Base-by-base conservation (phyloP, 768 basidiomycete genomes). In the Russula brevipes region DNA sequence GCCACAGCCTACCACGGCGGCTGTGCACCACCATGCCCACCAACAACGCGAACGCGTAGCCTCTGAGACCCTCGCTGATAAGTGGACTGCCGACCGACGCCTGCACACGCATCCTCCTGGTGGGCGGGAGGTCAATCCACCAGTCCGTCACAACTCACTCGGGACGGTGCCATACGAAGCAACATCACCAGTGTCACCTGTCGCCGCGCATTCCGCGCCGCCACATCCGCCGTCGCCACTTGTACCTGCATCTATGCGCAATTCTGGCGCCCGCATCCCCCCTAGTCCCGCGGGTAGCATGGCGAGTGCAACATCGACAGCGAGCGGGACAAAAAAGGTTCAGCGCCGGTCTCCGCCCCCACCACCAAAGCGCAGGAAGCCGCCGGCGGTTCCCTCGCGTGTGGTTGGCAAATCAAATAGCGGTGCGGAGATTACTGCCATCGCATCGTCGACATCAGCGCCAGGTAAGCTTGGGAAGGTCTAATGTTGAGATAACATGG, bases 331-430 rank as follows among this genome's bases (percentile, higher is more conserved):
- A 33, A 57, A 54, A 36, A 57, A 58, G 41, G 42, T 46, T n/a
- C 54, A 67, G n/a, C 66, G 72, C 31, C 62, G 84, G 59, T 76
- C 80, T 4, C 81, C 88, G 2, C 85, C 88, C 0, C 85, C 89
- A n/a, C 81, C 85, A 10, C 80, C 80, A 3, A 84, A 84, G 69
- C 78, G 88, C 50, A 76, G 89, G 69, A 88, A 87, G 68, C 84
- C 89, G 1, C 89, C 89, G 39, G 85, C 88, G 16, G 78, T 86
- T 50, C 87, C 89, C 10, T 74, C 55, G 11, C 66, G 80, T 1
- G 59, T 67, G 3, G 57, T 67, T 14, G 77, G 76, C 36, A 76
- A 72, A 54, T 80, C 79, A 0, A 77, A 80, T 59, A 69, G 80
- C 14, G 85, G 83, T 9, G 80, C 79, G 24, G 82, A 81, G 41